Evolutionary conservation across 1,284 basidiomycete genomes (phyloP), one percentile per base, ranked within the genome.

Genomic region (Vanrija humicola): DNA sequence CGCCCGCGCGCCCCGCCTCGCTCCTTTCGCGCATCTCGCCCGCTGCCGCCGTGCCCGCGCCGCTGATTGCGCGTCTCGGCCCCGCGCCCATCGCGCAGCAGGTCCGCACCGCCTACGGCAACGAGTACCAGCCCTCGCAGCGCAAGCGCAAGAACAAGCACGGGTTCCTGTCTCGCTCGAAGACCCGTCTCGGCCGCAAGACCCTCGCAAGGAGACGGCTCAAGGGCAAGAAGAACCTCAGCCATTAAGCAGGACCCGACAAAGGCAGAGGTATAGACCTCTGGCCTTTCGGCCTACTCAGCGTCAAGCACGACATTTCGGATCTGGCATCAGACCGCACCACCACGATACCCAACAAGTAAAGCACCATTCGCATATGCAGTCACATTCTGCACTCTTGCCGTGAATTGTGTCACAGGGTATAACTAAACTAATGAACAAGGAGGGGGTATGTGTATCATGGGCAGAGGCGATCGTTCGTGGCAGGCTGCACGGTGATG

Each of bases 91-190:
- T 26, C 29, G 46, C 38, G 15, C 52, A 48, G 19, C 70, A 72
- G 57, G 56, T 67, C 46, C 65, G 74, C 51, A 60, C 54, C 21
- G 64, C 73, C 0, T 78, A 78, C 59, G 90, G 90, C 34, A 81
- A 82, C 34, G 88, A 90, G 73, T 95, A 93, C 71, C 90, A 93
- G 70, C 90, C 90, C 3, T 89, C 87, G 0, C 90, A 92, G 77
- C 81, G 90, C 48, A 89, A 89, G 71, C 79, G 91, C 48, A 95
- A 95, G 79, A 82, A 89, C 59, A 88, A 87, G 74, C 89, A 92
- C 70, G 91, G 91, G 9, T 95, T 92, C 73, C 79, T 95, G 39
- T 81, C 85, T 0, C 83, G 86, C 70, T 82, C 81, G 39, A 39
- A 43, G 15, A 55, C 46, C 7, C 34, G 29, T 6, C 52, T 55